Percentiles rank a stretch among this genome's conserved stretches.
These are phyloP conservation scores for Paraphoma sp. DNA, from an alignment of 2,329 filamentous ascomycete genomes.

Conservation along the genomic window DNA sequence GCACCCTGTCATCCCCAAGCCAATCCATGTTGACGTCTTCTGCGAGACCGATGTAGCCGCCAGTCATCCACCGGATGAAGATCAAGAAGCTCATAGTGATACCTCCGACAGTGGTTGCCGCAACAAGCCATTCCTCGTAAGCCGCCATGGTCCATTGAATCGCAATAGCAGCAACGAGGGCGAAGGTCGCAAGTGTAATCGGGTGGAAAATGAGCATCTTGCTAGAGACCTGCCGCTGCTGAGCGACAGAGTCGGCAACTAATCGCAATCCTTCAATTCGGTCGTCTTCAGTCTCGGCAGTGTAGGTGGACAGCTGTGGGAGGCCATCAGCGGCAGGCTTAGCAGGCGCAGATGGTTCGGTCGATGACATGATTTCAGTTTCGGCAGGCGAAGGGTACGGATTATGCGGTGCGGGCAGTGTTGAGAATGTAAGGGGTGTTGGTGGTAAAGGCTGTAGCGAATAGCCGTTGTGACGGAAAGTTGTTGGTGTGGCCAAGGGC, in stretches of 20 bases:
- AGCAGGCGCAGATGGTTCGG: conserved; percentile 29
- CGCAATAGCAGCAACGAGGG: conserved; percentile 49
- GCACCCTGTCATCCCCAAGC: conserved; percentile 58
- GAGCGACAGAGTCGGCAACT: conserved; percentile 80
- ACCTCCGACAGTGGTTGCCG: conserved; percentile 65
- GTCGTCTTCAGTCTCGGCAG: conserved; percentile 60
- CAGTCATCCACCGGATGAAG: conserved; percentile 65
- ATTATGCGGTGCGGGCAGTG: conserved; percentile 46
- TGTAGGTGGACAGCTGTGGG: conserved; percentile 68
- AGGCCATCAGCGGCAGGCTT: conserved; percentile 39
- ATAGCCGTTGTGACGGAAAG: conserved; percentile 50
- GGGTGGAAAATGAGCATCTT: conserved; percentile 58
- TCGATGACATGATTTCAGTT: conserved; percentile 46
- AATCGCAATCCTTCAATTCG: conserved; percentile 73
- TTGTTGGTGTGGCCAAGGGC: conserved; percentile 70
- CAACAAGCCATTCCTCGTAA: conserved; percentile 60
- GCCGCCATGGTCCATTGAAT: conserved; percentile 49
- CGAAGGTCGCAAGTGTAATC: conserved; percentile 45
- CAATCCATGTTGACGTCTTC: conserved; percentile 68
- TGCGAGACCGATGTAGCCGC: conserved; percentile 68
- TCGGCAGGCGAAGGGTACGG: conserved; percentile 45
- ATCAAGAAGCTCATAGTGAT: conserved; percentile 69
- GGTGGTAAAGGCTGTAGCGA: conserved; percentile 63
- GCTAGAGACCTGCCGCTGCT: conserved; percentile 76
- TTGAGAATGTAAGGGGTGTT: conserved; percentile 54